These are phyloP conservation scores for Ogataea angusta DNA, from an alignment of 805 yeast genomes.

Conservation along the genomic window DNA sequence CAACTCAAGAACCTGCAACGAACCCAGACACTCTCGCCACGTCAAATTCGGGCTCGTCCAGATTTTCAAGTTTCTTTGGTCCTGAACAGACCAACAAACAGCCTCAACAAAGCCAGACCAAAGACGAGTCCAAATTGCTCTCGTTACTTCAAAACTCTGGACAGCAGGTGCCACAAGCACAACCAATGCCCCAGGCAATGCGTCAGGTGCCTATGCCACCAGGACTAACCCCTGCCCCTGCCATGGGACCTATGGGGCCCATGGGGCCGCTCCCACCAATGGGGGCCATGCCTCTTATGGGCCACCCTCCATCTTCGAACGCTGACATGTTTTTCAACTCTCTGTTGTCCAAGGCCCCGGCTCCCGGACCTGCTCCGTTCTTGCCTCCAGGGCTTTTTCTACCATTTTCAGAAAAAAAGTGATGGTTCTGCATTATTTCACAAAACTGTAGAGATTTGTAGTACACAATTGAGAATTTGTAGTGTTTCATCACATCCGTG, in stretches of 20 bases:
- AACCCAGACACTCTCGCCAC: conserved; percentile 4
- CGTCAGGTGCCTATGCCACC: not conserved
- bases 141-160: conserved; percentile 22
- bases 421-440: conserved; percentile 8
- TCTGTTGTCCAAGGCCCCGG: conserved; percentile 35
- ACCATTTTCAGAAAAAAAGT: conserved; percentile 8
- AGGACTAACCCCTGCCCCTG: not conserved
- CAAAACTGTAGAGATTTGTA: conserved; percentile 45
- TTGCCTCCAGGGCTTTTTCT: conserved; percentile 10
- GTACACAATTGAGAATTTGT: conserved; percentile 65
- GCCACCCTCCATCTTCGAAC: conserved; percentile 1
- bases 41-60: conserved; percentile 15
- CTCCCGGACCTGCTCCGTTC: conserved; percentile 10
- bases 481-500: conserved; percentile 90
- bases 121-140: conserved; percentile 26
- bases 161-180: not conserved
- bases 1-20: not conserved
- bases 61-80: conserved; percentile 28
- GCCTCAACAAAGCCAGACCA: not conserved
- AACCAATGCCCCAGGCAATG: not conserved
- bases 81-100: conserved; percentile 1
- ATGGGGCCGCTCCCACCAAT: conserved; percentile 6
- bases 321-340: conserved; percentile 47
- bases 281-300: not conserved
- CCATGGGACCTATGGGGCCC: conserved; percentile 15